phyloP scores from a whole-genome alignment of 805 yeast genomes.

The Wickerhamiella sergipiensis region DNA sequence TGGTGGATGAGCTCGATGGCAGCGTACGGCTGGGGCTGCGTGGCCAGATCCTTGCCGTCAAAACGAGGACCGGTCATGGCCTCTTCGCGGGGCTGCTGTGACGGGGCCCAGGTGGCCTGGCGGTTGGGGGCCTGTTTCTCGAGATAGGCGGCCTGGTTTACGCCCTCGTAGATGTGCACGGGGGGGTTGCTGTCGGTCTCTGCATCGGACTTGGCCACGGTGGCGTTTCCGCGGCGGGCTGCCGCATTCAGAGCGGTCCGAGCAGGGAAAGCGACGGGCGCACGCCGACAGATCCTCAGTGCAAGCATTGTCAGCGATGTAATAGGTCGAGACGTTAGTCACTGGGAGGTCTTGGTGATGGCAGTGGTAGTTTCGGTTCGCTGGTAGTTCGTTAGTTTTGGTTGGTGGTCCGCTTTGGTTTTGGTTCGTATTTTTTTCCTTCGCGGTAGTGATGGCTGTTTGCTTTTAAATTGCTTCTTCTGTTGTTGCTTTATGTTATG shows the following conservation, averaged over 20 bases:
- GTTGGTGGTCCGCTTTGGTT: background rate
- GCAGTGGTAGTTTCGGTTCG: too few relatives aligned
- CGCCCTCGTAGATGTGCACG: constrained; percentile 13
- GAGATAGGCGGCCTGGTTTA: constrained; percentile 15
- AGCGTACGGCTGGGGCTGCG: constrained; percentile 69
- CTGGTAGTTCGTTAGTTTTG: background rate
- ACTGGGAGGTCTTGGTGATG: background rate
- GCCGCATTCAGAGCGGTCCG: background rate
- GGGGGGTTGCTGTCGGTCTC: background rate
- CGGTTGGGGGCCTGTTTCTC: constrained; percentile 66
- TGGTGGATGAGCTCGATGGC: constrained; percentile 72
- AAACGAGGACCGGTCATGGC: constrained; percentile 51
- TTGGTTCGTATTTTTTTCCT: too few relatives aligned
- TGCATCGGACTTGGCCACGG: constrained; percentile 5
- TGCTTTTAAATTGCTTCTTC: too few relatives aligned
- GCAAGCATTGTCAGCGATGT: background rate
- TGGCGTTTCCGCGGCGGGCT: constrained; percentile 9
- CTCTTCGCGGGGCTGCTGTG: constrained; percentile 48
- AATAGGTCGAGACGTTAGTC: background rate
- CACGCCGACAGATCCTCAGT: background rate
- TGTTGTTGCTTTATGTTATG: too few relatives aligned
- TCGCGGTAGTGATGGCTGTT: too few relatives aligned
- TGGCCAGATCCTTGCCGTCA: constrained; percentile 49
- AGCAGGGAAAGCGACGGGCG: background rate
- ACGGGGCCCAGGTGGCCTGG: constrained; percentile 51